These are phyloP conservation scores for Venturia oleaginea DNA, from an alignment of 2,329 filamentous ascomycete genomes.

Conservation along the genomic window DNA sequence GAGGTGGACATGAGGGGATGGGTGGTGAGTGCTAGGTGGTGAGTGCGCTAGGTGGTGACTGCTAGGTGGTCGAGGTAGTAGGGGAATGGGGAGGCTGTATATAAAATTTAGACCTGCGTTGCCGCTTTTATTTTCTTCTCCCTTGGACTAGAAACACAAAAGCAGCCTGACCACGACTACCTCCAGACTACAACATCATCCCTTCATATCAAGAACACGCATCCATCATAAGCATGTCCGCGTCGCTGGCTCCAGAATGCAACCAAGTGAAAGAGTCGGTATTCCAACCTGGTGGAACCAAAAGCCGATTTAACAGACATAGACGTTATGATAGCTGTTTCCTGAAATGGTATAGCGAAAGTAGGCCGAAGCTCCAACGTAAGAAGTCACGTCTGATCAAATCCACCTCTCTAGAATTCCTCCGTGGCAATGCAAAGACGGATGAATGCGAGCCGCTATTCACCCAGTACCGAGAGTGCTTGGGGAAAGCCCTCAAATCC, in stretches of 20 bases:
- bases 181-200: not conserved
- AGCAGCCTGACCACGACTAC: not conserved
- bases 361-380: conserved; percentile 43
- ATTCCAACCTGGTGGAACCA: too few species aligned
- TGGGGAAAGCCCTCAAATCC: conserved; percentile 74
- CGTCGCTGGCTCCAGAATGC: conserved; percentile 88
- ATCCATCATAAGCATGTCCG: conserved; percentile 57
- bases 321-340: conserved; percentile 97
- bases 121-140: not conserved
- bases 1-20: not conserved
- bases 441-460: conserved; percentile 85
- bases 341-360: conserved; percentile 98
- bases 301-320: conserved; percentile 3
- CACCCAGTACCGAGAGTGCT: conserved; percentile 76
- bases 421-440: conserved; percentile 70
- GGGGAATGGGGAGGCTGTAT: not conserved
- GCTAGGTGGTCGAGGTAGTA: not conserved
- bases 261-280: conserved; percentile 91
- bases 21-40: too few species aligned
- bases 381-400: not conserved
- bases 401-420: conserved; percentile 53
- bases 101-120: conserved; percentile 6
- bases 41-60: too few species aligned
- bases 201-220: not conserved
- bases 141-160: not conserved